A percentile compares a stretch with the other conserved stretches of the same genome.
These are phyloP conservation scores for Exophiala aquamarina DNA, from an alignment of 2,329 filamentous ascomycete genomes.

Conservation along the genomic window DNA sequence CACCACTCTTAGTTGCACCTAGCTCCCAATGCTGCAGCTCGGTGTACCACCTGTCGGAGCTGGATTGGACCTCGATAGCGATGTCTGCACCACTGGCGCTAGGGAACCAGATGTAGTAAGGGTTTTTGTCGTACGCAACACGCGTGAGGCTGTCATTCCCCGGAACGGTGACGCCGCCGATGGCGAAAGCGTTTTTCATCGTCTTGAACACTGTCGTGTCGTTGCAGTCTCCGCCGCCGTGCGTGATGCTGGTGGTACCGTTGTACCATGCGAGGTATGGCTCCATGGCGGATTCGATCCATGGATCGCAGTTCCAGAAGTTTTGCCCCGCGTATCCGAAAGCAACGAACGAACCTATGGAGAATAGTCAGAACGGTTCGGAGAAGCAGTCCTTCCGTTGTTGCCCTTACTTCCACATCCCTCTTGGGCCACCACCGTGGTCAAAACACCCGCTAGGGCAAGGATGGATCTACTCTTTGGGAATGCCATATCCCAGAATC, in stretches of 20 bases:
- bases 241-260: constrained; percentile 7
- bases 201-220: constrained; percentile 5
- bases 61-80: constrained; percentile 4
- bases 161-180: constrained; percentile 12
- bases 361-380: too few relatives aligned
- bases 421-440: too few relatives aligned
- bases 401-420: too few relatives aligned
- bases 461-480: too few relatives aligned
- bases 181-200: constrained; percentile 6
- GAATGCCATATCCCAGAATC: too few relatives aligned
- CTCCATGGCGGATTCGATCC: constrained; percentile 4
- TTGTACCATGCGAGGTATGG: constrained; percentile 13
- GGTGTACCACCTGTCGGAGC: constrained; percentile 4
- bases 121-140: constrained; percentile 8
- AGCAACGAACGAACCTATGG: background rate
- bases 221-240: constrained; percentile 1
- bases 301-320: constrained; percentile 5
- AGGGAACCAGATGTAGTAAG: constrained; percentile 6
- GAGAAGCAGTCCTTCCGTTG: too few relatives aligned
- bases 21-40: constrained; percentile 8
- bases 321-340: constrained; percentile 6
- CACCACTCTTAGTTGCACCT: constrained; percentile 3
- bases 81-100: constrained; percentile 2
- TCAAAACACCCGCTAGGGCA: too few relatives aligned
- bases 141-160: constrained; percentile 4